Percentiles rank a stretch among this genome's conserved stretches.
Evolutionary conservation across 495 filamentous ascomycete species (phyloP).

Genomic region (Tuber microsphaerosporum): DNA sequence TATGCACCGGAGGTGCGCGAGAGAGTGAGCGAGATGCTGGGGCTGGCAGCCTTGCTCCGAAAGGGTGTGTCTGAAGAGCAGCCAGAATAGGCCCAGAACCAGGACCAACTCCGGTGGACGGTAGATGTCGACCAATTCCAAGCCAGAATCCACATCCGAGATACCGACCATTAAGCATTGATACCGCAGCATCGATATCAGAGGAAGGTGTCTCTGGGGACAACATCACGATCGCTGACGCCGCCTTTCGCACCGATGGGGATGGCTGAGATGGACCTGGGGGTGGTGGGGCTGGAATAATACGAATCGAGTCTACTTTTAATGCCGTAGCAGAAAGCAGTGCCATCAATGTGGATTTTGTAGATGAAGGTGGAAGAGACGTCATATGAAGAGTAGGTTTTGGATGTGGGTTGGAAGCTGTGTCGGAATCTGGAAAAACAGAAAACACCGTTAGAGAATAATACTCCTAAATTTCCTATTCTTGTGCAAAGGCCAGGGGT

Average conservation of each 20-base stretch:
- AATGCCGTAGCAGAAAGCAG: conserved; percentile 55
- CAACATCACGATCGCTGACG: conserved; percentile 75
- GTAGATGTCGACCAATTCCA: conserved; percentile 70
- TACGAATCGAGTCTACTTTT: conserved; percentile 67
- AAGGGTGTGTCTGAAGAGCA: conserved; percentile 56
- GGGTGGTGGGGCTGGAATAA: conserved; percentile 58
- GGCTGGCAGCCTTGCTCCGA: conserved; percentile 68
- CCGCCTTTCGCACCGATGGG: conserved; percentile 64
- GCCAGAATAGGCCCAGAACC: conserved; percentile 13
- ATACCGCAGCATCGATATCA: conserved; percentile 77
- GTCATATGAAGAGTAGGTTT: conserved; percentile 80
- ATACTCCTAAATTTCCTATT: not conserved
- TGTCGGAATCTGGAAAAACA: conserved; percentile 47
- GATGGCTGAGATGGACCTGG: conserved; percentile 33
- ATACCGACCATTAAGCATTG: conserved; percentile 73
- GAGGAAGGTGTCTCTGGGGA: conserved; percentile 75
- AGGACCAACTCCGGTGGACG: conserved; percentile 64
- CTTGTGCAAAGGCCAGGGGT: not conserved
- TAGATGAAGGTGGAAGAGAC: conserved; percentile 49
- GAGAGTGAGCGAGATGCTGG: conserved; percentile 44
- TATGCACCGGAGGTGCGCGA: conserved; percentile 50
- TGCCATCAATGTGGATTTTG: conserved; percentile 27
- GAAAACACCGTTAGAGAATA: not conserved
- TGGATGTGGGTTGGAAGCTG: conserved; percentile 53
- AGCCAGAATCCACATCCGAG: conserved; percentile 83